phyloP scores from a whole-genome alignment of 23 red algal genomes.

The Gracilaria caudata region DNA sequence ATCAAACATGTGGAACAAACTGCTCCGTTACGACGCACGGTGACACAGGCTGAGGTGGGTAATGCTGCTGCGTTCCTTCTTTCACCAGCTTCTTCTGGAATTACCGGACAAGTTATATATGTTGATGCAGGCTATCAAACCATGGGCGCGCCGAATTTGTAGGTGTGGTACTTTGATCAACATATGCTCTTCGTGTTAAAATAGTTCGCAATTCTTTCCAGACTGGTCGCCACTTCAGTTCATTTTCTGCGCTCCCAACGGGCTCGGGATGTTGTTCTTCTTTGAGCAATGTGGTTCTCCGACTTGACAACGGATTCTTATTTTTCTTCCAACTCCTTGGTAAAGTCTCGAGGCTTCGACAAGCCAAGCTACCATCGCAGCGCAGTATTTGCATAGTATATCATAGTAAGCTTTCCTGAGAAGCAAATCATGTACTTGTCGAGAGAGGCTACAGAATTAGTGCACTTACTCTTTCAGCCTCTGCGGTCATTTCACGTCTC shows the following conservation, averaged over 20 bases:
- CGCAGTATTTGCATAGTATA: neutral
- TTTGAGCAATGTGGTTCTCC: neutral
- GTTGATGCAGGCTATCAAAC: constrained; percentile 95
- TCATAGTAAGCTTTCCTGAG: neutral
- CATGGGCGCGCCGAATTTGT: constrained; percentile 88
- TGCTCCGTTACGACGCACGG: constrained; percentile 86
- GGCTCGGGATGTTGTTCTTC: neutral
- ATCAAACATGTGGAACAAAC: constrained; percentile 89
- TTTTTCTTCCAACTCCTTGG: constrained; percentile 13
- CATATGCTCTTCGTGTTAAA: neutral
- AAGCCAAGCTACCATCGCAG: constrained; percentile 4
- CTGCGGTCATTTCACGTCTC: constrained; percentile 14
- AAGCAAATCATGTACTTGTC: neutral
- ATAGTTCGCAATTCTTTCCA: neutral
- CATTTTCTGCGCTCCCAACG: neutral
- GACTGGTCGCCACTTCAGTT: neutral
- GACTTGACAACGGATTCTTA: neutral
- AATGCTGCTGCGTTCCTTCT: constrained; percentile 90
- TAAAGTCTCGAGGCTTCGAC: constrained; percentile 21
- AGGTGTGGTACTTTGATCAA: neutral
- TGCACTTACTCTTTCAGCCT: constrained; percentile 9
- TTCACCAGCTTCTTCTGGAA: constrained; percentile 86
- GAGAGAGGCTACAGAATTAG: neutral
- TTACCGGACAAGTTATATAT: constrained; percentile 96
- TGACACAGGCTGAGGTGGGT: constrained; percentile 91